Evolutionary conservation across 176 grass and related monocot genomes (phyloP).

Genomic region (Musa troglodytarum): DNA sequence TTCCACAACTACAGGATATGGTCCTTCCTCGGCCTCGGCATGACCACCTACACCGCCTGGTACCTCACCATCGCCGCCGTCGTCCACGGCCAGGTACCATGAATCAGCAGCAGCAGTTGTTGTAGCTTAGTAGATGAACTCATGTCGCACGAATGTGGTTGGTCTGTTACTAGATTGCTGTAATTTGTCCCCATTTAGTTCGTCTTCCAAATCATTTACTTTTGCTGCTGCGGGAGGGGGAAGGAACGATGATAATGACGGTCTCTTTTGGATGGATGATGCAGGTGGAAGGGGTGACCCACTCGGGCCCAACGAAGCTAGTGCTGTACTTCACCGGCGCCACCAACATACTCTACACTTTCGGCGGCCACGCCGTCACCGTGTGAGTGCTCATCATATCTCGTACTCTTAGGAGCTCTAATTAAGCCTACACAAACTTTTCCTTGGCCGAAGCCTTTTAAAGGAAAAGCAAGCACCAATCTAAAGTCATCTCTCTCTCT

Average conservation of each 20-base stretch:
- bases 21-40: slow-evolving; percentile 15
- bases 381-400: slow-evolving; percentile 41
- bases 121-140: too few relatives aligned
- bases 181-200: too few relatives aligned
- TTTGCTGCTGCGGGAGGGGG: not conserved
- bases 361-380: slow-evolving; percentile 81
- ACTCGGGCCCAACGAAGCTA: slow-evolving; percentile 47
- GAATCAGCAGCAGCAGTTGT: too few relatives aligned
- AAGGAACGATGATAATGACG: not conserved
- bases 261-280: not conserved
- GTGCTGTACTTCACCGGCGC: slow-evolving; percentile 89
- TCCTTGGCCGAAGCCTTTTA: not conserved
- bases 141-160: too few relatives aligned
- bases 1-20: slow-evolving; percentile 9
- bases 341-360: slow-evolving; percentile 92
- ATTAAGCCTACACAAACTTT: too few relatives aligned
- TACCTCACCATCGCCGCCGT: slow-evolving; percentile 8
- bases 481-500: not conserved
- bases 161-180: too few relatives aligned
- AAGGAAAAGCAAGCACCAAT: not conserved
- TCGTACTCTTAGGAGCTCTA: not conserved
- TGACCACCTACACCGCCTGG: slow-evolving; percentile 15
- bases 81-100: slow-evolving; percentile 3
- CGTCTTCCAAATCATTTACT: too few relatives aligned
- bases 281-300: slow-evolving; percentile 42